Evolutionary conservation across 176 grass and related monocot genomes (phyloP), one percentile per base, ranked within the genome.

Genomic region (Musa acuminata): DNA sequence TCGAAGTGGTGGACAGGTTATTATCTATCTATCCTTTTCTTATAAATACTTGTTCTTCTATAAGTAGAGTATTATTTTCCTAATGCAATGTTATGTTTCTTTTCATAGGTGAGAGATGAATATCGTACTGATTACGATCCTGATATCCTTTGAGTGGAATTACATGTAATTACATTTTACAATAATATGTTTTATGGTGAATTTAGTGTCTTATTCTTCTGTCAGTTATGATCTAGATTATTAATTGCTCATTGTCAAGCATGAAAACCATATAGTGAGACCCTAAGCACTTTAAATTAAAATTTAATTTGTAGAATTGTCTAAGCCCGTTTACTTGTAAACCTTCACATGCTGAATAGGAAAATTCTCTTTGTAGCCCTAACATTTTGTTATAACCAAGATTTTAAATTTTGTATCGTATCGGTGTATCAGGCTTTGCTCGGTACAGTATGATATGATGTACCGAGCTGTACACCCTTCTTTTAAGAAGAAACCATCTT

Each of bases 81-180:
- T 75, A 24, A 82, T 75, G n/a, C 17, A 59, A 51, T 2, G 14
- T 59, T 55, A 27, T 67, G 1, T 75, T 82, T 50, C 26, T 43
- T 70, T 86, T 67, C 8, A 62, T 75, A 87, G 88, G 88, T 95
- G 55, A 84, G 95, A 80, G 95, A 99, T 75, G 95, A 99, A 74
- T 99, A 99, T 73, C 95, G 95, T 57, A 94, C 95, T 2, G 95
- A 99, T 83, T 99, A 99, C 74, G 95, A 99, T 83, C 95, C 95
- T 73, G 95, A 93, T 82, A 82, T 82, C 72, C 80, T 82, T 82
- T 71, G 58, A 51, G 23, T 27, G 7, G 6, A 26, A 57, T 43
- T 73, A 8, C 12, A 58, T 55, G 11, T 55, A 14, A 8, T 51
- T 55, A 55, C 16, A 58, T 16, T n/a, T 70, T 23, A 50, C 17